phyloP scores from a whole-genome alignment of 1,284 basidiomycete genomes.

The Sporisorium sorghi region DNA sequence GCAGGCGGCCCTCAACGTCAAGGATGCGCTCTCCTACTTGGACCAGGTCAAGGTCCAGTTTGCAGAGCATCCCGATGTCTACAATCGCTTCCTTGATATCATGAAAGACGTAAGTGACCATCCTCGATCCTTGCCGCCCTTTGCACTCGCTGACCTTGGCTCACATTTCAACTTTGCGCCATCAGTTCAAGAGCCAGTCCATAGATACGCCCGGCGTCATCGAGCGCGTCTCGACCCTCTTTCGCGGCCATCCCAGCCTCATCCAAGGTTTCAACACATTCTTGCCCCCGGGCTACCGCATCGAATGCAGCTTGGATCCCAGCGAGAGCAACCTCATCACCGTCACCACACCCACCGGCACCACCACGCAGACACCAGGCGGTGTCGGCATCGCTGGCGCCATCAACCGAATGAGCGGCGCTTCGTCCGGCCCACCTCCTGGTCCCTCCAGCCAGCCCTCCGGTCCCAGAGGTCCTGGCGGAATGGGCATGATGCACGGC shows the following conservation, averaged over 20 bases:
- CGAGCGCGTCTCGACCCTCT: conserved; percentile 92
- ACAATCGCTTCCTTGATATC: conserved; percentile 96
- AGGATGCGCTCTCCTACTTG: conserved; percentile 95
- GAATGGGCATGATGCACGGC: conserved; percentile 47
- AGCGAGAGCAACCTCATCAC: conserved; percentile 83
- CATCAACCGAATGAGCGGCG: conserved; percentile 64
- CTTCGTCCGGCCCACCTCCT: conserved; percentile 26
- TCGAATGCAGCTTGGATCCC: conserved; percentile 79
- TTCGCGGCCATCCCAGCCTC: conserved; percentile 90
- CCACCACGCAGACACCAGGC: conserved; percentile 74
- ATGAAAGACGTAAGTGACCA: conserved; percentile 82
- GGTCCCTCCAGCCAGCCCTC: conserved; percentile 29
- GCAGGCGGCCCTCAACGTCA: conserved; percentile 71
- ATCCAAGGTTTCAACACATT: conserved; percentile 99
- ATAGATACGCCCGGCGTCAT: conserved; percentile 99
- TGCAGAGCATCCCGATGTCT: conserved; percentile 90
- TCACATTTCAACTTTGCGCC: not conserved
- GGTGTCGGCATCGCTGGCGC: conserved; percentile 65
- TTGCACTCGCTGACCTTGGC: conserved; percentile 2
- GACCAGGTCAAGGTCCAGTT: conserved; percentile 94
- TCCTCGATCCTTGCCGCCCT: too few species aligned
- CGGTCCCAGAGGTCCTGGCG: conserved; percentile 34
- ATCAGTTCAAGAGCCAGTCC: conserved; percentile 67
- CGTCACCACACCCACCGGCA: conserved; percentile 92
- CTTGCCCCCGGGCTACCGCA: conserved; percentile 93